A percentile compares a stretch with the other conserved stretches of the same genome.
Conservation (phyloP, 257 asterid genomes). For the Verbena officinalis region DNA sequence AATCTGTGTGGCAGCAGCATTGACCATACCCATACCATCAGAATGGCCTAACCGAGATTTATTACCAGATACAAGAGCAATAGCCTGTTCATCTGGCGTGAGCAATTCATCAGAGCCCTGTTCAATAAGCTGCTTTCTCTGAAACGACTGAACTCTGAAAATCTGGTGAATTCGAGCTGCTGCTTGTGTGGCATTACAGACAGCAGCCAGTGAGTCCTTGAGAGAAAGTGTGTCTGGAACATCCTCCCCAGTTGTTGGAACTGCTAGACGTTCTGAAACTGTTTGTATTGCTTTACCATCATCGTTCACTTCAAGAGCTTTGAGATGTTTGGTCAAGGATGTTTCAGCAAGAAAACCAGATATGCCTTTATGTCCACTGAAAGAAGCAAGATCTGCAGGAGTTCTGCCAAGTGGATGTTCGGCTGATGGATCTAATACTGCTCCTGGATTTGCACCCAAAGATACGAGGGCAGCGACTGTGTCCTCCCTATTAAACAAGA, state of each 20-base stretch:
- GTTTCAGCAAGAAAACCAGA: slow-evolving; percentile 93
- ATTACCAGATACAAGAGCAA: slow-evolving; percentile 62
- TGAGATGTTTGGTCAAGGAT: slow-evolving; percentile 71
- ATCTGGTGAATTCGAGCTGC: slow-evolving; percentile 92
- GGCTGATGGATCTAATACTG: slow-evolving; percentile 76
- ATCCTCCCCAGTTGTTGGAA: slow-evolving; percentile 65
- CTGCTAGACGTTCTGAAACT: slow-evolving; percentile 72
- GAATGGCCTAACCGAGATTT: slow-evolving; percentile 57
- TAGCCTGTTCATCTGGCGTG: slow-evolving; percentile 54
- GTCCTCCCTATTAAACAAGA: slow-evolving; percentile 69
- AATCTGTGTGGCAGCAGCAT: slow-evolving; percentile 79
- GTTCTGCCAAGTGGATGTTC: slow-evolving; percentile 72
- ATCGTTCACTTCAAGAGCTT: slow-evolving; percentile 61
- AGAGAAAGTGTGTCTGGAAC: slow-evolving; percentile 71
- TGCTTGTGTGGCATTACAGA: slow-evolving; percentile 93
- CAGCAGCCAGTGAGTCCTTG: slow-evolving; percentile 93
- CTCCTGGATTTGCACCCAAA: slow-evolving; percentile 86
- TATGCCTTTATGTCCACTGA: slow-evolving; percentile 91
- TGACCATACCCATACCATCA: slow-evolving; percentile 55
- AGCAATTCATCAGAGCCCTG: slow-evolving; percentile 44
- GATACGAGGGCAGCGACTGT: slow-evolving; percentile 85
- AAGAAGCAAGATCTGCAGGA: slow-evolving; percentile 92
- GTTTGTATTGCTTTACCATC: slow-evolving; percentile 56
- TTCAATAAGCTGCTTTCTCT: slow-evolving; percentile 67
- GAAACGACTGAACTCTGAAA: slow-evolving; percentile 83